Percentiles rank a stretch among this genome's conserved stretches.
Evolutionary conservation across 352 stramenopile species (phyloP).

Genomic region (Detonula confervacea): DNA sequence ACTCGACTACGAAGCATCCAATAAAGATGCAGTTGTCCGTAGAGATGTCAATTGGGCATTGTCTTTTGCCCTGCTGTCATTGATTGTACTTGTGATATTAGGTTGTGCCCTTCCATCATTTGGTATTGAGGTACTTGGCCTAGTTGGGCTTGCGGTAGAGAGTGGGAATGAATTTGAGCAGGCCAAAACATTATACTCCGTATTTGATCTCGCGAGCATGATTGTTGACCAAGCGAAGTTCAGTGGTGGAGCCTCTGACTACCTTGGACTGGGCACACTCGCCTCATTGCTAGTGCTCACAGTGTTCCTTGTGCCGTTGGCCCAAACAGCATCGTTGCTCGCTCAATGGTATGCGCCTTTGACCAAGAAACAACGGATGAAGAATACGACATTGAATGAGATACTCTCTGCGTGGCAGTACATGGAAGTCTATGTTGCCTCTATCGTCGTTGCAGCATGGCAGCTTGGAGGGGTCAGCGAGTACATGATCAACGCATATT

Average conservation of each 20-base stretch:
- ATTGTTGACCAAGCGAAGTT: conserved; percentile 80
- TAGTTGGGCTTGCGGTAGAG: conserved; percentile 78
- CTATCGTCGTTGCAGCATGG: conserved; percentile 76
- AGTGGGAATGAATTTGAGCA: conserved; percentile 73
- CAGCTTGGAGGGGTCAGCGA: conserved; percentile 76
- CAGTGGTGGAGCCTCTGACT: conserved; percentile 55
- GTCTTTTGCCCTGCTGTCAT: conserved; percentile 13
- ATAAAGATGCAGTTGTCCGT: conserved; percentile 35
- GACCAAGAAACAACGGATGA: conserved; percentile 46
- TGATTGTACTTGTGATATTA: conserved; percentile 66
- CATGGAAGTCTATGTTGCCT: conserved; percentile 82
- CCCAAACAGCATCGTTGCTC: conserved; percentile 61
- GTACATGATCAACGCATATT: conserved; percentile 83
- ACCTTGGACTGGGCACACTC: conserved; percentile 70
- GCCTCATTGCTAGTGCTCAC: conserved; percentile 72
- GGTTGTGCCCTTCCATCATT: conserved; percentile 74
- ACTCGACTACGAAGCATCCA: conserved; percentile 60
- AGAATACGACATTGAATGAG: conserved; percentile 67
- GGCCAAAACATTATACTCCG: conserved; percentile 62
- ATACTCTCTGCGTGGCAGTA: conserved; percentile 84
- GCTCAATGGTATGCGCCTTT: conserved; percentile 74
- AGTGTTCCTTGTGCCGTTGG: conserved; percentile 77
- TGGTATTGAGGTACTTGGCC: conserved; percentile 71
- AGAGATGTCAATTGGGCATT: conserved; percentile 45
- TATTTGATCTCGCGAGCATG: conserved; percentile 72